Conservation (phyloP, 1,139 yeast genomes). For the Lodderomyces oxycetoniae region DNA sequence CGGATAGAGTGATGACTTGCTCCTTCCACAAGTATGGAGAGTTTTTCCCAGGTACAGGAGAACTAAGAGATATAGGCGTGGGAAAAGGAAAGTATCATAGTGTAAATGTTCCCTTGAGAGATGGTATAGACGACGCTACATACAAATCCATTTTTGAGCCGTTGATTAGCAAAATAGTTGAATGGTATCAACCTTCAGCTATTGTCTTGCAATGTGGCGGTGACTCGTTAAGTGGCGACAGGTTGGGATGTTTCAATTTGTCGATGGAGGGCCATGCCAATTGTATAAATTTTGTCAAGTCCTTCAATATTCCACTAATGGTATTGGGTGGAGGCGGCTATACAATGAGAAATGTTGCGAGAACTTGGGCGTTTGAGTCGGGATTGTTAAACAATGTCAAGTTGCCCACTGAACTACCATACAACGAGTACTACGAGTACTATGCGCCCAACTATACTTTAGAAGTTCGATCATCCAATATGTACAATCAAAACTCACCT, state of each 20-base stretch:
- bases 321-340: slow-evolving; percentile 98
- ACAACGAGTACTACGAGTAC: slow-evolving; percentile 94
- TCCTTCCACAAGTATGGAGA: slow-evolving; percentile 97
- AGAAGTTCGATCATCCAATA: slow-evolving; percentile 91
- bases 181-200: slow-evolving; percentile 92
- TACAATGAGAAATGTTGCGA: slow-evolving; percentile 93
- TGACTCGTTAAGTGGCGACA: slow-evolving; percentile 86
- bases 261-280: slow-evolving; percentile 94
- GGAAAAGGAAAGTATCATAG: slow-evolving; percentile 87
- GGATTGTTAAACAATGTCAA: slow-evolving; percentile 78
- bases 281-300: slow-evolving; percentile 84
- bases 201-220: slow-evolving; percentile 93
- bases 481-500: slow-evolving; percentile 94
- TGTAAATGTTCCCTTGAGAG: slow-evolving; percentile 84
- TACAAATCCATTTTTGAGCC: slow-evolving; percentile 88
- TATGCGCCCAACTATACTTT: slow-evolving; percentile 93
- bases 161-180: slow-evolving; percentile 72
- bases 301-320: slow-evolving; percentile 83
- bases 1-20: slow-evolving; percentile 96
- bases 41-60: slow-evolving; percentile 96
- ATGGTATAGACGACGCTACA: slow-evolving; percentile 88
- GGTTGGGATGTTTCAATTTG: slow-evolving; percentile 87
- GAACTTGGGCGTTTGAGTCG: slow-evolving; percentile 95
- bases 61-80: slow-evolving; percentile 80
- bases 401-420: slow-evolving; percentile 81